phyloP scores from a whole-genome alignment of 108 stramenopile genomes.

The Cyclostephanos tholiformis region DNA sequence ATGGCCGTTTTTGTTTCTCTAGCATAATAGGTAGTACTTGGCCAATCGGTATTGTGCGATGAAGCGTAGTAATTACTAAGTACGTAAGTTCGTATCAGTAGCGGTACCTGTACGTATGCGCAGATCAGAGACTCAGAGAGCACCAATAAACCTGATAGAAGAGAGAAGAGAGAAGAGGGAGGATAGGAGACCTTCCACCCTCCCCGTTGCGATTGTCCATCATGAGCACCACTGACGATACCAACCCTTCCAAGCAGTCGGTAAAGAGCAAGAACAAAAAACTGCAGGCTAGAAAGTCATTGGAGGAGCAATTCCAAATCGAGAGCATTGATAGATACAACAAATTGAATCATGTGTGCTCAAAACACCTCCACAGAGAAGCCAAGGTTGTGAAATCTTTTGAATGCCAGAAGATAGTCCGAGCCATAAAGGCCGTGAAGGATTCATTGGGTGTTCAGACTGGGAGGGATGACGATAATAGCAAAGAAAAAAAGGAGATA shows the following conservation, averaged over 20 bases:
- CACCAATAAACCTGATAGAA: no score
- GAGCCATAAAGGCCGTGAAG: constrained; percentile 45
- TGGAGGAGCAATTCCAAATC: constrained; percentile 33
- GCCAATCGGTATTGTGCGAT: no score
- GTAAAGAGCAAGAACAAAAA: neutral
- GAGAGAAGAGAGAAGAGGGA: no score
- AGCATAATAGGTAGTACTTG: no score
- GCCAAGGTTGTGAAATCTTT: constrained; percentile 69
- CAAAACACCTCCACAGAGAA: constrained; percentile 60
- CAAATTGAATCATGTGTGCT: constrained; percentile 50
- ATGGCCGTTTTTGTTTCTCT: no score
- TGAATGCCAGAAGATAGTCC: constrained; percentile 66
- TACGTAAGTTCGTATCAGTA: no score
- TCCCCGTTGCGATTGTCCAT: neutral
- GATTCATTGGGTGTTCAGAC: constrained; percentile 10
- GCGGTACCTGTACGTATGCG: no score
- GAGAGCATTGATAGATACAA: constrained; percentile 59
- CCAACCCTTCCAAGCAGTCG: neutral
- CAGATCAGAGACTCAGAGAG: no score
- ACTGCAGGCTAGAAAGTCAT: constrained; percentile 1
- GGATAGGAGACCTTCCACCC: no score
- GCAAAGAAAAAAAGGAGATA: constrained; percentile 25
- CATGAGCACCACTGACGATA: neutral
- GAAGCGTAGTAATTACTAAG: no score
- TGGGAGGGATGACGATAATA: neutral